Evolutionary conservation across 2,329 filamentous ascomycete species (phyloP), one percentile per base, ranked within the genome.

Genomic region (Aspergillus chevalieri): DNA sequence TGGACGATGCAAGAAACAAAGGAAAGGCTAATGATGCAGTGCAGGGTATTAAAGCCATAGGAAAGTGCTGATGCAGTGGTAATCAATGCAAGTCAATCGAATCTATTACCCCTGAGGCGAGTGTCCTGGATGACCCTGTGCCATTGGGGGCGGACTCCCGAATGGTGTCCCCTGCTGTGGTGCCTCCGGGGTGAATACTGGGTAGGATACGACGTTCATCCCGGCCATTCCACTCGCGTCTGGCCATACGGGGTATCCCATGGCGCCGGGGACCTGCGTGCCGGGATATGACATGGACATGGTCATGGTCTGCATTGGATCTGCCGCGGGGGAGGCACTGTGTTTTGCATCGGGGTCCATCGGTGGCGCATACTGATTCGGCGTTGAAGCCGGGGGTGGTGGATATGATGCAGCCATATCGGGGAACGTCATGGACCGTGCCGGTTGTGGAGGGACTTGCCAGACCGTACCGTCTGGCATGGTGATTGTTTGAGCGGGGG

Each of bases 381-480:
- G 26, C 4, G 26, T 28, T 28, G 26, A 28, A 28, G 26, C 4
- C 10, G 26, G 26, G 10, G 26, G 26, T 28, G 26, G 26, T 28
- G 26, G 26, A 12, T 28, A 28, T 28, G 26, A 62, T 2, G 63
- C 44, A 1, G 54, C 48, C 54, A 68, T 62, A n/a, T 65, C 62
- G 2, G 65, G 64, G 39, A 67, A 68, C 33, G 62, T 64, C 63
- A 69, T 67, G 1, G 67, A 59, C 24, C 66, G 59, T 24, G 60
- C 47, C 10, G 63, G 59, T 19, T 51, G 51, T 6, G 57, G 61
- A 2, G 63, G 58, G 7, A 67, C 58, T 45, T 61, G 64, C 67
- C 67, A 71, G 28, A 69, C 59, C 6, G 66, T 61, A 21, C 66
- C 65, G 47, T 69, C 67, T 1, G 65, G 60, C 47, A 70, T 56